Evolutionary conservation across 169 alveolate species (phyloP), one percentile per base, ranked within the genome.

Genomic region (Pseudocohnilembus persalinus): DNA sequence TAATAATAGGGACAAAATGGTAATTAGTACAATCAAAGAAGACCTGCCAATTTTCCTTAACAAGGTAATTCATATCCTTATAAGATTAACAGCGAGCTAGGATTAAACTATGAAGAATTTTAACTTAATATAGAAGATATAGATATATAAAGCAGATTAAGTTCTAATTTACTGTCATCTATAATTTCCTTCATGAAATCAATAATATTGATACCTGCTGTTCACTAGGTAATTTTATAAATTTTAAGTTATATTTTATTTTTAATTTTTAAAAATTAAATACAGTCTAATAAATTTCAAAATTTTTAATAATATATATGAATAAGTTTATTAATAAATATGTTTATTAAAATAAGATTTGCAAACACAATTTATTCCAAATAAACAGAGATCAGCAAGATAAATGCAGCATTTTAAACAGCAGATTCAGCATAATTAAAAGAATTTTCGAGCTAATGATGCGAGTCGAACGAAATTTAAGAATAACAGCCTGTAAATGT

Each of bases 61-160:
- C 68, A 49, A 49, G 4, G 20, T 15, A 15, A 15, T 15, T 4
- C 30, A 73, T 73, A 26, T 15, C 20, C 31, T n/a, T 15, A 73
- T 73, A 15, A n/a, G 26, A 79, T 63, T 26, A 79, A 79, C 27
- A 29, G 63, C 29, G 31, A 63, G 28, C 76, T 79, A 11, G 34
- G 30, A 28, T 49, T 79, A 29, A 79, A 79, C 64, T 28, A 35
- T 34, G 76, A 79, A 29, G 84, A 79, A 79, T 79, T 79, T 26
- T 35, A 79, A n/a, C 64, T 79, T 28, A 79, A 79, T 79, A 79
- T 79, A 49, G 84, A 79, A 63, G 84, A 79, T 79, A 79, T 79
- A 29, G 84, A 79, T 79, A 31, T 79, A 28, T 30, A 72, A 29
- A 63, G 28, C n/a, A 79, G 63, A 30, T 31, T 29, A 11, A n/a